Evolutionary conservation across 1,139 yeast species (phyloP), one percentile per base, ranked within the genome.

Genomic region (Suhomyces guaymorum): DNA sequence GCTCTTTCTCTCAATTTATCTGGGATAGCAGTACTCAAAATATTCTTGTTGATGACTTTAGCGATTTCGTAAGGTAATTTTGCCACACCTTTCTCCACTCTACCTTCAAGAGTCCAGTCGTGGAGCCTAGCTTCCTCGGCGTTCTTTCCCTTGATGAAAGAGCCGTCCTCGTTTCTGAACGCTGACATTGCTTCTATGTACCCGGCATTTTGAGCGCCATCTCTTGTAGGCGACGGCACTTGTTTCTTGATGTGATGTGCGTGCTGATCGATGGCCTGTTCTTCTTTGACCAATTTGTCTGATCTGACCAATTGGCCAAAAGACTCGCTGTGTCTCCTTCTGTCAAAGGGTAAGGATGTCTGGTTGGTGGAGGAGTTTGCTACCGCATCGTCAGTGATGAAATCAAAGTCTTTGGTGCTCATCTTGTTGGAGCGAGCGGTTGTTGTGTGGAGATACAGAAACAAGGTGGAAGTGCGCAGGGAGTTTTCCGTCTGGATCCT

Each of bases 31-130:
- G 66, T 54, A 10, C 75, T 64, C 31, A 82, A 51, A 37, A 84
- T 79, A 47, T 82, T 74, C 44, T 82, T 74, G 39, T 76, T 70
- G 25, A 84, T 82, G 1, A 73, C 70, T 28, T 70, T 65, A 3
- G 84, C 62, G 5, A 84, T 65, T n/a, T 57, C 63, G 1, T 58
- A 54, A 0, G 88, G 88, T 13, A 84, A 54, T 33, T 55, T 59
- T 4, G 80, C 55, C 21, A 71, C 70, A 4, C 51, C 41, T 38
- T 71, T 66, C 42, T 73, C 74, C 7, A 66, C 67, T 43, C 79
- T 61, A 0, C 80, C 84, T 32, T 52, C 43, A 12, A 75, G 46
- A 0, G 81, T 76, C 26, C 55, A 54, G 13, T 68, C 72, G 45
- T 75, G 69, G n/a, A 75, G 52, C 42, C 82, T 59, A n/a, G 80